Percentiles rank a stretch among this genome's conserved stretches.
phyloP scores from a whole-genome alignment of 495 filamentous ascomycete species.

The Chaetomium fimeti region DNA sequence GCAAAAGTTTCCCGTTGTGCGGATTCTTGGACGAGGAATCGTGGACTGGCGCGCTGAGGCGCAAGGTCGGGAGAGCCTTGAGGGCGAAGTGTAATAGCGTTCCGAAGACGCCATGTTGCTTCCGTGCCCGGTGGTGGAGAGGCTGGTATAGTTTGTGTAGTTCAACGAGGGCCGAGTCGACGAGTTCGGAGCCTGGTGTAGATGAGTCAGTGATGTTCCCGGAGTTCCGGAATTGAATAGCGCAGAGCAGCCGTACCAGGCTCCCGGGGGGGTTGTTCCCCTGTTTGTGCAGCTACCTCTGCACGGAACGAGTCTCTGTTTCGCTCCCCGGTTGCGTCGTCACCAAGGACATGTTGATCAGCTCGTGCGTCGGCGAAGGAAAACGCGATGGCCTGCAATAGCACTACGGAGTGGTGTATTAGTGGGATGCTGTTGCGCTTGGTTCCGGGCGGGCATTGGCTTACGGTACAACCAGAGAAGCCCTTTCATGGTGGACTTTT shows the following conservation, averaged over 20 bases:
- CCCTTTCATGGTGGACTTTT: conserved; percentile 40
- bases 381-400: conserved; percentile 46
- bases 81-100: conserved; percentile 38
- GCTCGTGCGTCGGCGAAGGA: conserved; percentile 35
- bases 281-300: conserved; percentile 29
- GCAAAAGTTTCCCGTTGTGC: conserved; percentile 44
- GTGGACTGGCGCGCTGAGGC: conserved; percentile 41
- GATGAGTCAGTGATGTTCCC: conserved; percentile 20
- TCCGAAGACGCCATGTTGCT: conserved; percentile 41
- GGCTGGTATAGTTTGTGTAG: conserved; percentile 45
- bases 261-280: conserved; percentile 25
- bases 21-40: conserved; percentile 30
- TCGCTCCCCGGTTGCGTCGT: conserved; percentile 25
- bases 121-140: conserved; percentile 37
- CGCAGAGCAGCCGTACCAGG: conserved; percentile 27
- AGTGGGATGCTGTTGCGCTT: conserved; percentile 24
- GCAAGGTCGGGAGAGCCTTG: conserved; percentile 46
- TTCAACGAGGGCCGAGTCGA: conserved; percentile 44
- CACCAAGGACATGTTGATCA: conserved; percentile 37
- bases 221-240: no score
- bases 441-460: conserved; percentile 19
- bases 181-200: conserved; percentile 44
- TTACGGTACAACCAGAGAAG: conserved; percentile 45
- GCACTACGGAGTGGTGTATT: conserved; percentile 40
- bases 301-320: conserved; percentile 32